Base-by-base conservation (phyloP, 2,329 filamentous ascomycete genomes). In the Lecanicillium sp. region DNA sequence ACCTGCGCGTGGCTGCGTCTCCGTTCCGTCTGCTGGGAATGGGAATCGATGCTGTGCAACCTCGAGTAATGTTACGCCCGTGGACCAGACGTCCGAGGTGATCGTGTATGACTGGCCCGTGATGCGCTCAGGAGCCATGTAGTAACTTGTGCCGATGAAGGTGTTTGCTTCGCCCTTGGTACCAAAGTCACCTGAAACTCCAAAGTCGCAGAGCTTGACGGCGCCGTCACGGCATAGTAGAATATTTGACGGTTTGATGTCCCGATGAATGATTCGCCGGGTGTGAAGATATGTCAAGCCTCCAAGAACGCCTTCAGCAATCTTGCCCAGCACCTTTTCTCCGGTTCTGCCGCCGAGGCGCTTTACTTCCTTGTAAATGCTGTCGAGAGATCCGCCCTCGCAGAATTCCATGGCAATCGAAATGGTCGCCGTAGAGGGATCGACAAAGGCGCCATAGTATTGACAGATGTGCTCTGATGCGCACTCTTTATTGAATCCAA, bases 331-430 rank as follows among this genome's bases (percentile, higher is more conserved):
- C 2, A 98, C 92, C 58, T 96, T 98, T 59, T 98, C 92, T 48
- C 92, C 92, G 0, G 90, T 96, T 35, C 92, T 79, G 9, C 92
- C 92, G 30, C 90, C 90, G 2, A 96, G 76, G 51, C 92, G 87
- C 68, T 95, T 95, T 27, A 98, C 89, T 63, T 98, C 92, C 49
- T 86, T 86, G 68, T 98, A 98, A 48, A 98, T 92, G 57, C 86
- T 92, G 65, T 98, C 89, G 15, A 98, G 74, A 33, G 87, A 95
- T 38, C 92, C 92, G 42, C 92, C 92, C 63, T 96, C 92, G 58
- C 92, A 98, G 54, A 94, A 96, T 59, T 98, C 92, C 92, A 98
- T 98, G 41, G 88, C 89, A 55, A 98, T 98, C 34, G 87, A 95
- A 49, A 98, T 96, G 34, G 90, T 96, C 36, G 89, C 87, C 9